phyloP scores from a whole-genome alignment of 2,329 filamentous ascomycete species.

The Curvularia verruculosa region DNA sequence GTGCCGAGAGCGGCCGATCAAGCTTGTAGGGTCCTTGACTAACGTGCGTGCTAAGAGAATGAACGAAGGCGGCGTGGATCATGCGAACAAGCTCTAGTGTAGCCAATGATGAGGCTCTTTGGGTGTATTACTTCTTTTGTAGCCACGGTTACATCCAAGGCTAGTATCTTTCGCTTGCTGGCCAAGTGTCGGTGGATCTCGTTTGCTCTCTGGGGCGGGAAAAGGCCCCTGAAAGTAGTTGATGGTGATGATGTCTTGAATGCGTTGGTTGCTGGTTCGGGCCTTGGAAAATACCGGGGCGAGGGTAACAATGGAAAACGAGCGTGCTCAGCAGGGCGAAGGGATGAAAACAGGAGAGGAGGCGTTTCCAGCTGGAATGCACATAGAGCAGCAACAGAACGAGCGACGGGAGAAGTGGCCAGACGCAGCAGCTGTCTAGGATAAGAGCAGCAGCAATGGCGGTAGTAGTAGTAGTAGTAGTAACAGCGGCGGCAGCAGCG shows the following conservation, averaged over 20 bases:
- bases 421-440: slow-evolving; percentile 24
- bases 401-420: slow-evolving; percentile 21
- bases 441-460: slow-evolving; percentile 22
- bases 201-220: slow-evolving; percentile 5
- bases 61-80: slow-evolving; percentile 34
- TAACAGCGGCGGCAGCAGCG: slow-evolving; percentile 25
- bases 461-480: too few relatives aligned
- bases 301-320: slow-evolving; percentile 29
- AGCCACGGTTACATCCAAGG: slow-evolving; percentile 6
- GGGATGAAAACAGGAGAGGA: slow-evolving; percentile 25
- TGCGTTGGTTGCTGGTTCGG: slow-evolving; percentile 2
- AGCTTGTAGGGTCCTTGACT: slow-evolving; percentile 34
- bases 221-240: slow-evolving; percentile 1
- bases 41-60: slow-evolving; percentile 32
- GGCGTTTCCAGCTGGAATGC: slow-evolving; percentile 30
- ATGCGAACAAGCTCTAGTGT: slow-evolving; percentile 25
- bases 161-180: slow-evolving; percentile 12
- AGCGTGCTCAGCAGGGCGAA: slow-evolving; percentile 32
- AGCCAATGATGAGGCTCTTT: slow-evolving; percentile 26
- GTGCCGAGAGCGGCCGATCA: slow-evolving; percentile 36
- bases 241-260: slow-evolving; percentile 4
- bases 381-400: slow-evolving; percentile 26
- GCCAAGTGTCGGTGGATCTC: slow-evolving; percentile 5
- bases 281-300: slow-evolving; percentile 17
- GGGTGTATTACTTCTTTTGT: slow-evolving; percentile 16